Evolutionary conservation across 2,329 filamentous ascomycete genomes (phyloP).

Genomic region (Diaporthe caulivora): DNA sequence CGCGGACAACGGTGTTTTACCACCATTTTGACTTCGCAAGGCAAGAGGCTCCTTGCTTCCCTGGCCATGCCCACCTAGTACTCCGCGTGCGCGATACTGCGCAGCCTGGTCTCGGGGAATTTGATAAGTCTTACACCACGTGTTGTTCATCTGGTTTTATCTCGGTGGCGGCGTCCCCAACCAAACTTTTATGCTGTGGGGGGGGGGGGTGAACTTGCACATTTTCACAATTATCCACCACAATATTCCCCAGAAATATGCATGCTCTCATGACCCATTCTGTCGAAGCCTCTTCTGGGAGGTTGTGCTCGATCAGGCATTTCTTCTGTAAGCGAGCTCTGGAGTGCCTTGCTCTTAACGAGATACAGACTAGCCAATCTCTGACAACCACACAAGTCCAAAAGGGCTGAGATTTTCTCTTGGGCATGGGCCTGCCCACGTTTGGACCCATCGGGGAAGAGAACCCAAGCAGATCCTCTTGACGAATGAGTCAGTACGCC

Average conservation of each 20-base stretch:
- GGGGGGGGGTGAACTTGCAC: not conserved
- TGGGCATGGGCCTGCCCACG: not conserved
- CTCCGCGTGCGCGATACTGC: not conserved
- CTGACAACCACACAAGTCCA: not conserved
- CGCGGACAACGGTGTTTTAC: not conserved
- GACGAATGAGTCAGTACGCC: conserved; percentile 15
- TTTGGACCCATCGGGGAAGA: conserved; percentile 25
- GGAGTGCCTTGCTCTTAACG: not conserved
- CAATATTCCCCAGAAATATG: not conserved
- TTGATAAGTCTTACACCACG: not conserved
- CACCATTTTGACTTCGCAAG: not conserved
- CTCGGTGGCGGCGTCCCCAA: not conserved
- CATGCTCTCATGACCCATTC: not conserved
- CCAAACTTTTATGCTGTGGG: not conserved
- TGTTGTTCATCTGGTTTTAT: not conserved
- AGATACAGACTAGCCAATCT: conserved; percentile 17
- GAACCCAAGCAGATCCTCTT: conserved; percentile 9
- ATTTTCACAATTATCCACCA: conserved; percentile 7
- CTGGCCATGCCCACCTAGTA: not conserved
- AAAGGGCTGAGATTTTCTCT: not conserved
- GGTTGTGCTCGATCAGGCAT: not conserved
- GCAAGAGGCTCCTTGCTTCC: not conserved
- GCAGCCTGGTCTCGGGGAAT: not conserved
- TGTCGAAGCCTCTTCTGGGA: not conserved
- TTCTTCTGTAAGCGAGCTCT: not conserved